Evolutionary conservation across 768 basidiomycete species (phyloP).

Genomic region (Trametopsis cervina): DNA sequence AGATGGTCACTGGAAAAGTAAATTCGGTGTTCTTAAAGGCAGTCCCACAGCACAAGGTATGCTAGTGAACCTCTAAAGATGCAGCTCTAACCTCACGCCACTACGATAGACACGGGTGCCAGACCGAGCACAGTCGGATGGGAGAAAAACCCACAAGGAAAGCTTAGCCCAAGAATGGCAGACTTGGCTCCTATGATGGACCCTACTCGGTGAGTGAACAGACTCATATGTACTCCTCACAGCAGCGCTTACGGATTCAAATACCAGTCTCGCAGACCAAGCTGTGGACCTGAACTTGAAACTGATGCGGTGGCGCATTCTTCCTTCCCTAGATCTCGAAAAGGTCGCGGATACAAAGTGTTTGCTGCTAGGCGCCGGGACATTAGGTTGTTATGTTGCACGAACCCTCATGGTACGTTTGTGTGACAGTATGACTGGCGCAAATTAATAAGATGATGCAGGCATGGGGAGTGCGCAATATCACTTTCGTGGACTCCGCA

Average conservation of each 20-base stretch:
- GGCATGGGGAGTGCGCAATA: slow-evolving; percentile 95
- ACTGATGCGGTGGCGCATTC: slow-evolving; percentile 95
- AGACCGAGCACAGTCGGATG: slow-evolving; percentile 78
- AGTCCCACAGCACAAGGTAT: slow-evolving; percentile 18
- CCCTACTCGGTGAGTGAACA: slow-evolving; percentile 53
- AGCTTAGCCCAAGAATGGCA: slow-evolving; percentile 79
- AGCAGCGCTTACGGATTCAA: neutral
- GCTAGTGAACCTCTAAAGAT: slow-evolving; percentile 1
- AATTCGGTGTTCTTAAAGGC: slow-evolving; percentile 45
- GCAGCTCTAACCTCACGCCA: neutral
- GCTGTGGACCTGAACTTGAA: slow-evolving; percentile 98
- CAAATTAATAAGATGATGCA: slow-evolving; percentile 22
- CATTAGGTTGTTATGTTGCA: slow-evolving; percentile 94
- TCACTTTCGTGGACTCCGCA: slow-evolving; percentile 88
- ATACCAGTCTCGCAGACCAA: slow-evolving; percentile 77
- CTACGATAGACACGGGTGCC: slow-evolving; percentile 6
- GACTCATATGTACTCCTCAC: neutral
- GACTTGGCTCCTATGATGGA: slow-evolving; percentile 98
- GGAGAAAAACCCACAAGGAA: slow-evolving; percentile 89
- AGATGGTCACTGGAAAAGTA: slow-evolving; percentile 50
- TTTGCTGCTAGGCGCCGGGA: slow-evolving; percentile 89
- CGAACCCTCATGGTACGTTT: slow-evolving; percentile 76
- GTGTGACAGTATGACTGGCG: neutral
- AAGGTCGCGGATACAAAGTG: slow-evolving; percentile 76
- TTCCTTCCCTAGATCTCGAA: slow-evolving; percentile 85